phyloP scores from a whole-genome alignment of 805 yeast species.

The Wickerhamomyces alni region DNA sequence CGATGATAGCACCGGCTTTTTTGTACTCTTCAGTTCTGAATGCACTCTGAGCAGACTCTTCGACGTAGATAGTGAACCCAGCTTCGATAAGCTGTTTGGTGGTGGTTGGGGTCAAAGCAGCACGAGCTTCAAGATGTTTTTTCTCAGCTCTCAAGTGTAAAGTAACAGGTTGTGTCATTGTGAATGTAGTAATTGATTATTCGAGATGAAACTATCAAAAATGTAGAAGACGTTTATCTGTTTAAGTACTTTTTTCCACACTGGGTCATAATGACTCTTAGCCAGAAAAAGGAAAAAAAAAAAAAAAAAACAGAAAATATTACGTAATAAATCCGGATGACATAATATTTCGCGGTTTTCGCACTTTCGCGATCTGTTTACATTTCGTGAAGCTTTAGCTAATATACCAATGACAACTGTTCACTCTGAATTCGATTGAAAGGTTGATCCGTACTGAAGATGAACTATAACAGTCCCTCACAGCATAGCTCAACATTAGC shows the following conservation, averaged over 20 bases:
- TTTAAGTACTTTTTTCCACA: background rate
- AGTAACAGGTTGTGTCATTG: conserved; percentile 37
- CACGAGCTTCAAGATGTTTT: conserved; percentile 95
- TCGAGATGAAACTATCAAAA: background rate
- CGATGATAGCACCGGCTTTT: conserved; percentile 78
- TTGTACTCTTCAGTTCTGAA: conserved; percentile 73
- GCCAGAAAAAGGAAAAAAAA: background rate
- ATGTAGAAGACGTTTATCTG: background rate
- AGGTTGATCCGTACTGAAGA: too few relatives aligned
- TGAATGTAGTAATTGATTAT: background rate
- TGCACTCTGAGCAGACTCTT: conserved; percentile 78
- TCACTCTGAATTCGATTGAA: too few relatives aligned
- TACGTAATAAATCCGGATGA: background rate
- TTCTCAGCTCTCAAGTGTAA: conserved; percentile 95
- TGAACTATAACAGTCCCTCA: conserved; percentile 29
- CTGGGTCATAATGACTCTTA: conserved; percentile 1
- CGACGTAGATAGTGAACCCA: conserved; percentile 86
- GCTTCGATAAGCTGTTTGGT: conserved; percentile 78
- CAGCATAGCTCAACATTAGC: conserved; percentile 72
- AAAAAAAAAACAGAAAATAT: background rate
- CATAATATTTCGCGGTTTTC: too few relatives aligned
- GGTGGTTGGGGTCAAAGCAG: conserved; percentile 91
- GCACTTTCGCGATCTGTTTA: too few relatives aligned
- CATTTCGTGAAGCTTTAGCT: background rate
- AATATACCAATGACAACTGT: too few relatives aligned